Base-by-base conservation (phyloP, 129 eudicot genomes). In the Flaveria bidentis region DNA sequence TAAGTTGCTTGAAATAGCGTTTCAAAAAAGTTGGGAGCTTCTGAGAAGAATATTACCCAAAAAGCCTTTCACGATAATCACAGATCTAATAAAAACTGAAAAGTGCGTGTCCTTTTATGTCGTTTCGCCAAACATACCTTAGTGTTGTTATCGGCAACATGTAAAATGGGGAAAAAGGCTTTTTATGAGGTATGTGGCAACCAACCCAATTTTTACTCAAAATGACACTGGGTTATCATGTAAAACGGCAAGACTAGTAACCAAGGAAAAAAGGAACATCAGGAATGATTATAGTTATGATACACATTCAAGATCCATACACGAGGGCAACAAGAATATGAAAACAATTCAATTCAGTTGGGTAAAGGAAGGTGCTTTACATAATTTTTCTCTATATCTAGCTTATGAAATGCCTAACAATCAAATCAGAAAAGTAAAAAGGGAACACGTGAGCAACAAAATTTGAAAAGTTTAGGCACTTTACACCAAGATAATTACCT, bases 401-500 rank as follows among this genome's bases (percentile, higher is more conserved):
- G 17, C 39, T 45, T 69, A 69, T 11, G 41, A 26, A 62, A 22
- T 18, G 41, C 25, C 67, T 41, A 74, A 25, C 46, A 33, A 74
- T 47, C 18, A 47, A 64, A 47, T 47, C 33, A 63, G 36, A 75
- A 45, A 62, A 12, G 53, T 55, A 56, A 14, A 41, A 45, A 25
- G 10, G 17, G 17, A 23, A 46, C 47, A 53, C 46, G 25, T 25
- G 12, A 46, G 30, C 52, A 62, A 61, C 30, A 20, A 64, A 10
- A 4, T 16, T 75, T 62, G 25, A 44, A 60, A 74, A 22, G 58
- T 42, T 68, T 41, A 52, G 20, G 15, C 57, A 25, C 42, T 78
- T 58, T 10, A 53, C 66, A 16, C 44, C 6, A 74, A 61, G 25
- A 74, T 4, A 28, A 69, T 60, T 84, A 89, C 99, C 97, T 95